Conservation (phyloP, 2,329 filamentous ascomycete species). For the Xylariaceae sp. region DNA sequence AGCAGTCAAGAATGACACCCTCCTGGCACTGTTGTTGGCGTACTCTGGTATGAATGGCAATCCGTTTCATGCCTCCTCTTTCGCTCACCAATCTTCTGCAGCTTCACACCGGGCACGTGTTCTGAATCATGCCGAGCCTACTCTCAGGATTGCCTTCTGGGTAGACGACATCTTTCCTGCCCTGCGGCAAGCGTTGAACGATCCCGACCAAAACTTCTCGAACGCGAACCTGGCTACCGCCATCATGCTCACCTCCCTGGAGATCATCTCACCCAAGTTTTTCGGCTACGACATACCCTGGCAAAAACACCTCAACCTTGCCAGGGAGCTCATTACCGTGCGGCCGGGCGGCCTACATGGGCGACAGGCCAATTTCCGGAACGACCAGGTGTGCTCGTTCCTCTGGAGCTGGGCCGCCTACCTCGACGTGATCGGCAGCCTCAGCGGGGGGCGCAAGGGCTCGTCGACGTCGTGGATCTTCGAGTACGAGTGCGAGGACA, state of each 20-base stretch:
- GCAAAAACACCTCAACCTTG: conserved; percentile 71
- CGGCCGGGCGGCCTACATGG: conserved; percentile 42
- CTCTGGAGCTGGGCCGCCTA: conserved; percentile 79
- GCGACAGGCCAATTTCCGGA: conserved; percentile 42
- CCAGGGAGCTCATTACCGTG: conserved; percentile 65
- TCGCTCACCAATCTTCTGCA: conserved; percentile 10
- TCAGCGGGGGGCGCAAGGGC: conserved; percentile 52
- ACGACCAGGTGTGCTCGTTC: conserved; percentile 61
- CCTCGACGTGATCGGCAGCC: conserved; percentile 68
- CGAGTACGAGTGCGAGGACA: conserved; percentile 42
- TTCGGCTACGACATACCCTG: conserved; percentile 76
- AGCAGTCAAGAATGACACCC: conserved; percentile 60
- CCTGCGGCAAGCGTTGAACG: conserved; percentile 58
- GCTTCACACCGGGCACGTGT: conserved; percentile 76
- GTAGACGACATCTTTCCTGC: conserved; percentile 72
- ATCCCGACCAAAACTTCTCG: conserved; percentile 55
- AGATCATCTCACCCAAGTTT: conserved; percentile 74
- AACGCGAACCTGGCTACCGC: conserved; percentile 71
- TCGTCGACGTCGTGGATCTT: conserved; percentile 45
- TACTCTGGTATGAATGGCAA: conserved; percentile 48
- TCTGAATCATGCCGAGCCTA: conserved; percentile 65
- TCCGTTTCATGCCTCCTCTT: neutral
- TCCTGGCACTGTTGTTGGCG: conserved; percentile 69
- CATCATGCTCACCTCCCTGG: conserved; percentile 76
- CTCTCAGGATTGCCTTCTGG: conserved; percentile 71